These are phyloP conservation scores for Trichophyton verrucosum DNA, from an alignment of 2,329 filamentous ascomycete species.

Conservation along the genomic window DNA sequence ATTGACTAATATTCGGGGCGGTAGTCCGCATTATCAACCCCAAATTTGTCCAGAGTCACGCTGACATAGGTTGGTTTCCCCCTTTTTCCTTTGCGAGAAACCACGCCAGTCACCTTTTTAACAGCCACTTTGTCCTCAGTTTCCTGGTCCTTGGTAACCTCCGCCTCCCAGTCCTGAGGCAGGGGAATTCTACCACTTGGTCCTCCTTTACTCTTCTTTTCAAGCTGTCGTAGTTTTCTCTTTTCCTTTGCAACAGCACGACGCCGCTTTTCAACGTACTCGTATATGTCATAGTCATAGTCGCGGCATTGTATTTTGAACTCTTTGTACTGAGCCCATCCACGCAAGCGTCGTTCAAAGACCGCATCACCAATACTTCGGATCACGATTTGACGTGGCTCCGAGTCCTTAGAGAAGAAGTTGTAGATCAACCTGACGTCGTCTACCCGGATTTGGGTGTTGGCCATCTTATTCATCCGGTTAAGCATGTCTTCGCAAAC, in stretches of 20 bases:
- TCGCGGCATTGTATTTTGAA: constrained; percentile 10
- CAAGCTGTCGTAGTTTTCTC: not conserved
- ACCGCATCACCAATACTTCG: constrained; percentile 14
- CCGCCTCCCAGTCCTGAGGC: not conserved
- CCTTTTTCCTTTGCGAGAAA: constrained; percentile 10
- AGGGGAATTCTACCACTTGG: not conserved
- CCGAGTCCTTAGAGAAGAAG: constrained; percentile 6
- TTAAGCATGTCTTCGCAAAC: constrained; percentile 9
- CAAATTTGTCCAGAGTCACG: constrained; percentile 10
- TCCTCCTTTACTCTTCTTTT: not conserved
- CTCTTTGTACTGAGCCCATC: constrained; percentile 12
- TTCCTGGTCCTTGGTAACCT: not conserved
- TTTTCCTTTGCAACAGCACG: constrained; percentile 1
- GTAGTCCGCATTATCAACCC: constrained; percentile 8
- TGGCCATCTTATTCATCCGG: constrained; percentile 12
- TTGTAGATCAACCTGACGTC: constrained; percentile 11
- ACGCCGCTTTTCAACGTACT: constrained; percentile 9
- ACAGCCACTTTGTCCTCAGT: constrained; percentile 4
- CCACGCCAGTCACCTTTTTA: constrained; percentile 10
- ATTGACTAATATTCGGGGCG: not conserved
- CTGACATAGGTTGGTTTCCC: constrained; percentile 10
- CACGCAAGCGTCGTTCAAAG: constrained; percentile 11
- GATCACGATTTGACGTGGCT: constrained; percentile 12
- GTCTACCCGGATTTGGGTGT: constrained; percentile 9
- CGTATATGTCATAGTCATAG: constrained; percentile 13